Base-by-base conservation (phyloP, 2,329 filamentous ascomycete species). In the Ophiocordyceps camponoti-leonardi region DNA sequence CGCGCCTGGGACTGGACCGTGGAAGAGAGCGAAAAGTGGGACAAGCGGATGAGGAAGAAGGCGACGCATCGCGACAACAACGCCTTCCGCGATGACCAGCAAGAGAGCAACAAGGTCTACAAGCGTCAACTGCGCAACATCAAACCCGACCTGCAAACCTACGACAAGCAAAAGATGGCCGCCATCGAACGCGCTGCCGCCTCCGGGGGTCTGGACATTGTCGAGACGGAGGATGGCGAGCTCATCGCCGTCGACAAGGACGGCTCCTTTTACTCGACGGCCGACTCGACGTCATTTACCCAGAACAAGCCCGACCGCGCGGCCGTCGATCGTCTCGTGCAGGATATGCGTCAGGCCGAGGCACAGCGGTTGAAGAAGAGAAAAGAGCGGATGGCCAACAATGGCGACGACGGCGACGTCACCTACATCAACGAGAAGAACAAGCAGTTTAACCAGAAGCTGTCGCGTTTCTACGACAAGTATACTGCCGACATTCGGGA, bases 401-500 rank as follows among this genome's bases (percentile, higher is more conserved):
- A 81, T 50, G 86, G 88, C 48, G 87, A 94, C 51, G 84, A 88
- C 43, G 82, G 79, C 26, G 92, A 98, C 63, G 84, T 96, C 55
- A 96, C 90, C 8, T 96, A 94, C 66, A 98, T 98, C 75, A 98
- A 98, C 67, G 87, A 95, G 67, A 95, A 98, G 81, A 98, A 98
- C 73, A 96, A 96, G 73, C 87, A 95, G 72, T 98, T 98, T 71
- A 98, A 98, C 77, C 81, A 94, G 69, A 96, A 98, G 69, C 70
- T 98, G 63, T 73, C 83, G 45, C 74, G 92, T 53, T 98, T 96
- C 68, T 98, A 98, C 67, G 92, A 98, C 68, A 94, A 94, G 71
- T 98, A 98, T 64, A 98, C 92, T 42, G 79, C 84, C 30, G 92
- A 98, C 62, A 96, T 98, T 56, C 73, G 92, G 59, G 92, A 98